Evolutionary conservation across 495 filamentous ascomycete genomes (phyloP).

Genomic region (Daldinia caldariorum): DNA sequence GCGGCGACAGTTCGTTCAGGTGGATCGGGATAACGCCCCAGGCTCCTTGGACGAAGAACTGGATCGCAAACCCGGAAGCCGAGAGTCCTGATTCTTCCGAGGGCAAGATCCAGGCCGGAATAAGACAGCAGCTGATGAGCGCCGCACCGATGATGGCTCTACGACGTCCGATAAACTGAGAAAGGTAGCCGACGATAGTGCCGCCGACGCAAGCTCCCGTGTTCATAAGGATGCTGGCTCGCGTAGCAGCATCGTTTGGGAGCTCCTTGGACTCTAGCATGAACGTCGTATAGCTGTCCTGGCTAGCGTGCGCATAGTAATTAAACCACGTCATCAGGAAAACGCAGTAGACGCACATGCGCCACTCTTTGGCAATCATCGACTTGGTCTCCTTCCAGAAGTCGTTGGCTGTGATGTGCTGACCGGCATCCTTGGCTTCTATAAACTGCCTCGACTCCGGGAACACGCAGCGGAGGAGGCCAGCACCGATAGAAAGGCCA

Average conservation of each 20-base stretch:
- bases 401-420: slow-evolving; percentile 56
- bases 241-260: slow-evolving; percentile 65
- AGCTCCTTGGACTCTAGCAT: slow-evolving; percentile 74
- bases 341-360: slow-evolving; percentile 73
- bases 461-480: slow-evolving; percentile 70
- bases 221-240: slow-evolving; percentile 79
- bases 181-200: slow-evolving; percentile 74
- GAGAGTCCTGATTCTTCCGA: slow-evolving; percentile 65
- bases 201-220: slow-evolving; percentile 78
- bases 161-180: slow-evolving; percentile 76
- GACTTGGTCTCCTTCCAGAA: slow-evolving; percentile 70
- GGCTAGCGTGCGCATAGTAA: slow-evolving; percentile 59
- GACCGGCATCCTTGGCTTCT: slow-evolving; percentile 66
- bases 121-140: slow-evolving; percentile 65
- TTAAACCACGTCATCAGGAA: slow-evolving; percentile 77
- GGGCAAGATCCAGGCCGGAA: slow-evolving; percentile 79
- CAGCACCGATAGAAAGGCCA: slow-evolving; percentile 70
- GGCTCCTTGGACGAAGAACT: slow-evolving; percentile 81
- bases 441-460: slow-evolving; percentile 77
- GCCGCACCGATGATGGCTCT: slow-evolving; percentile 69
- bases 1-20: slow-evolving; percentile 79
- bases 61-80: slow-evolving; percentile 75
- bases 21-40: slow-evolving; percentile 83
- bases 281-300: slow-evolving; percentile 82
- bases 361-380: slow-evolving; percentile 75